Conservation (phyloP, 139 green algal species). For the Chlorella sp. region DNA sequence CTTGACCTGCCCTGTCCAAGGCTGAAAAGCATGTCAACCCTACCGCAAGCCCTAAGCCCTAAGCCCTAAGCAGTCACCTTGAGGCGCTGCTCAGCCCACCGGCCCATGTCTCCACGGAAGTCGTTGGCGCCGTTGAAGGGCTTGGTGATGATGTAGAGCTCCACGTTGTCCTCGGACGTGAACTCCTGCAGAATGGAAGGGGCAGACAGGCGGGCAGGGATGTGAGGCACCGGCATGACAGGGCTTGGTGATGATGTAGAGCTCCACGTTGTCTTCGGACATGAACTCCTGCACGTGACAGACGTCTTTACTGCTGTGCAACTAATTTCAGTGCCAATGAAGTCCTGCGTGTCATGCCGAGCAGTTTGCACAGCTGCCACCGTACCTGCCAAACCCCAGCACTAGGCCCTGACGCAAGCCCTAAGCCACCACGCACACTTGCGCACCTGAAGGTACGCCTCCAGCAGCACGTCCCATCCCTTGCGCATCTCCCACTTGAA, state of each 20-base stretch:
- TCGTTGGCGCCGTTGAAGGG: constrained; percentile 24
- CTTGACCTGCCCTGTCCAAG: too few species aligned
- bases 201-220: too few species aligned
- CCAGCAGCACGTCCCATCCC: constrained; percentile 46
- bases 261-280: constrained; percentile 27
- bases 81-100: constrained; percentile 3
- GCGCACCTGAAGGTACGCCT: constrained; percentile 25
- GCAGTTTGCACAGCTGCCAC: too few species aligned
- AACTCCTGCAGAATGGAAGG: too few species aligned
- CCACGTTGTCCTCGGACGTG: constrained; percentile 25
- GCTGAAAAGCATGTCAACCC: too few species aligned
- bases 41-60: too few species aligned
- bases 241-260: constrained; percentile 50
- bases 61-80: too few species aligned
- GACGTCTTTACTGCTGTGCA: neutral
- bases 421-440: neutral
- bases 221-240: constrained; percentile 23
- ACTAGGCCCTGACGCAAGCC: neutral
- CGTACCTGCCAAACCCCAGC: too few species aligned
- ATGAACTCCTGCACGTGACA: neutral
- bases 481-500: constrained; percentile 72
- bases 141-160: constrained; percentile 50
- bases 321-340: neutral
- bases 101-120: constrained; percentile 25
- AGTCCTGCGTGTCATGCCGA: neutral